A percentile compares a stretch with the other conserved stretches of the same genome.
These are phyloP conservation scores for Bacterosira constricta DNA, from an alignment of 108 stramenopile species.

Conservation along the genomic window DNA sequence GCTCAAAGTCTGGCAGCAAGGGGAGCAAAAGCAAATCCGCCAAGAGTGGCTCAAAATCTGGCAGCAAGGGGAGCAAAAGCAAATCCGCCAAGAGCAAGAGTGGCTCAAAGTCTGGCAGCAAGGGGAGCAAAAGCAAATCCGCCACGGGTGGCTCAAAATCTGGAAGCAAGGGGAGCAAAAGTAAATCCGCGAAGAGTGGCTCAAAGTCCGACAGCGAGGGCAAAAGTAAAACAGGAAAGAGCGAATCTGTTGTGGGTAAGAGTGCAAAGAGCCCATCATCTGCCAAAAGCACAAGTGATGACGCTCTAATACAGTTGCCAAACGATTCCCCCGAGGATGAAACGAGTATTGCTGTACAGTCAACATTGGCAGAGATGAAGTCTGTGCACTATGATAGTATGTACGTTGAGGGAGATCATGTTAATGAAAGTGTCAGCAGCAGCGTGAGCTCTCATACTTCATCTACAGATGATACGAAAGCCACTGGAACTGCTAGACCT, in stretches of 20 bases:
- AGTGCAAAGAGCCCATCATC: not conserved
- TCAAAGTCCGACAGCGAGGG: not conserved
- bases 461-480: not conserved
- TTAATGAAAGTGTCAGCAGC: not conserved
- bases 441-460: not conserved
- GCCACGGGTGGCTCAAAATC: not conserved
- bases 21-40: slow-evolving; percentile 5
- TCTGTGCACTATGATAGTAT: not conserved
- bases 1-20: not conserved
- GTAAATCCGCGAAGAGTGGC: slow-evolving; percentile 1
- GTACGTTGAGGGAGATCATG: not conserved
- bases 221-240: not conserved
- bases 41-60: not conserved
- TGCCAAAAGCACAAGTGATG: not conserved
- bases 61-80: too few species aligned
- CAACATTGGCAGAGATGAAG: not conserved
- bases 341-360: not conserved
- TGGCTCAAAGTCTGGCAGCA: not conserved
- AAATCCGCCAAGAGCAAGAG: too few species aligned
- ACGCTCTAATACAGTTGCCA: too few species aligned
- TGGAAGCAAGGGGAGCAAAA: not conserved
- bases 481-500: not conserved
- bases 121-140: slow-evolving; percentile 6
- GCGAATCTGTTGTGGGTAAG: slow-evolving; percentile 1
- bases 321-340: too few species aligned